A percentile compares a stretch with the other conserved stretches of the same genome.
Conservation (phyloP, 108 stramenopile species). For the Bacterosira constricta region DNA sequence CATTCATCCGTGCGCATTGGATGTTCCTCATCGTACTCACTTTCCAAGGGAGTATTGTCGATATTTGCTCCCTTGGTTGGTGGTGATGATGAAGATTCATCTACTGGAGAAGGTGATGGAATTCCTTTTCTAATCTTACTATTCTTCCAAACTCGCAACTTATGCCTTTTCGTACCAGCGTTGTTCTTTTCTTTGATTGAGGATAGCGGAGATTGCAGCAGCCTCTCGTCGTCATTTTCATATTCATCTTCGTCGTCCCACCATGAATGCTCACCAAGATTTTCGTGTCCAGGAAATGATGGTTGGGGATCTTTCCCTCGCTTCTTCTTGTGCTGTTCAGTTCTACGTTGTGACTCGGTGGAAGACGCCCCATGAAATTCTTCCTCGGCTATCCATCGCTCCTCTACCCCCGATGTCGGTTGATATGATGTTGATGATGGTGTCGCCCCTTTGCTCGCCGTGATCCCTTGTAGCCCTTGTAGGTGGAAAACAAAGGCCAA, state of each 20-base stretch:
- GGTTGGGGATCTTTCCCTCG: not conserved
- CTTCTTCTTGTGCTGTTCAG: not conserved
- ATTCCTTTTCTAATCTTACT: not conserved
- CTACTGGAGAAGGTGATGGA: not conserved
- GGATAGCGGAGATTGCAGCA: not conserved
- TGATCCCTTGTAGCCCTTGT: not conserved
- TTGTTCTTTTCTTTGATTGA: not conserved
- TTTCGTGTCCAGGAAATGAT: constrained; percentile 12
- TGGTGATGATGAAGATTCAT: not conserved
- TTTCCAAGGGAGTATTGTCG: not conserved
- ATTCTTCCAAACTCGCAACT: constrained; percentile 23
- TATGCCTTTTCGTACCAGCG: not conserved
- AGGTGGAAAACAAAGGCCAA: not conserved
- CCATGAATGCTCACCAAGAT: not conserved
- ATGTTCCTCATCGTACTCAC: constrained; percentile 44
- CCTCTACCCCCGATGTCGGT: constrained; percentile 23
- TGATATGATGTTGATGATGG: constrained; percentile 2
- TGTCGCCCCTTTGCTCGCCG: not conserved
- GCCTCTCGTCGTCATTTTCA: not conserved
- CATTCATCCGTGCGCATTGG: constrained; percentile 57
- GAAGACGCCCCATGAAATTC: constrained; percentile 31
- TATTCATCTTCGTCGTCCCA: constrained; percentile 39
- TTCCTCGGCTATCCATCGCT: constrained; percentile 35
- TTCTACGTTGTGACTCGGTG: not conserved
- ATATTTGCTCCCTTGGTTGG: not conserved